Evolutionary conservation across 129 eudicot species (phyloP), one percentile per base, ranked within the genome.

Genomic region (Scalesia atractyloides): DNA sequence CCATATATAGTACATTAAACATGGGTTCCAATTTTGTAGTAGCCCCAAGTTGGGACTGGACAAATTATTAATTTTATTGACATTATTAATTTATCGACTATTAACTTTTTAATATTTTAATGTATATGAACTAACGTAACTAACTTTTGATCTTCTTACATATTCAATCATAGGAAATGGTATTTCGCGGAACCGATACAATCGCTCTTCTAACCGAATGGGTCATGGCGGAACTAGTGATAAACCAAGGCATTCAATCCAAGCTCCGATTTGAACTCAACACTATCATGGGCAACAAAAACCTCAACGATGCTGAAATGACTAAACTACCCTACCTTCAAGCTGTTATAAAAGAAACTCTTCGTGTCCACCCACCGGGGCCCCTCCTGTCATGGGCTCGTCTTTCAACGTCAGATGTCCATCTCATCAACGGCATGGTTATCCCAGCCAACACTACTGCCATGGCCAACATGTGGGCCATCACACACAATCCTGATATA

Each of bases 391-490:
- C 96, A 24, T 89, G 96, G 96, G 84, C 96, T 20, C 83, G 89
- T 12, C 82, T 89, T 22, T 83, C 87, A 26, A 84, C 86, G 1
- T 13, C 87, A 0, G 84, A 83, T 7, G 84, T 85, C 68, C 73
- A 53, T 22, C 86, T 86, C 9, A 72, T 59, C 74, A 81, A 86
- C 22, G 96, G 91, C 58, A 80, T 79, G 85, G 72, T 77, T 2
- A 75, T 88, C 6, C 95, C 91, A 19, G 68, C 62, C 14, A 80
- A 79, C 52, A 88, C 91, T 3, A 82, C 88, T 1, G 82, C 91
- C 7, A 86, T 88, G 91, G 91, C 86, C 18, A 86, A 88, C 80
- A 88, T 88, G 96, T 88, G 91, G 91, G 85, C 96, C 37, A 86
- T 88, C 44, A 81, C 91, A 5, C 91, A 80, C 17, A 82, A 79